Conservation (phyloP, 495 filamentous ascomycete species). For the Xylaria telfairii region DNA sequence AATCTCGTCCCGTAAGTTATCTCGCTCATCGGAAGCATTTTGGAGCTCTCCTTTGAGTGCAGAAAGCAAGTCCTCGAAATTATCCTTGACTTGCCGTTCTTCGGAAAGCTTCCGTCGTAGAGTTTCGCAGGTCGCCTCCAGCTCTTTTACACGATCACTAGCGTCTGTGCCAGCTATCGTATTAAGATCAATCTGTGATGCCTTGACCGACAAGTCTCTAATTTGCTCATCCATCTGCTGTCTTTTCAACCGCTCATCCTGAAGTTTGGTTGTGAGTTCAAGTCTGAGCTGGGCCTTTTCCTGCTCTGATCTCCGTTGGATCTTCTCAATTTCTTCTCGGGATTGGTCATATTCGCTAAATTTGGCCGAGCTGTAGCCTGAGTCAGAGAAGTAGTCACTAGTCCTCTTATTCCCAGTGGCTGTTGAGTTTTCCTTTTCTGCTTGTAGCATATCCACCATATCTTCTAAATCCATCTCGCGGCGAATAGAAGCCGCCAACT, state of each 20-base stretch:
- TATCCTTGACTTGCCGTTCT: constrained; percentile 87
- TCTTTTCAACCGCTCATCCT: constrained; percentile 79
- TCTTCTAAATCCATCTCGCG: constrained; percentile 98
- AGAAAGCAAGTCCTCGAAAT: constrained; percentile 87
- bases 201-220: constrained; percentile 76
- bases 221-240: constrained; percentile 81
- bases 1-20: constrained; percentile 87
- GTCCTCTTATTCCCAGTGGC: constrained; percentile 74
- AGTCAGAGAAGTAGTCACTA: constrained; percentile 98
- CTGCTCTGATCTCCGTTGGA: constrained; percentile 85
- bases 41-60: constrained; percentile 84
- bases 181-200: constrained; percentile 61
- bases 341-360: constrained; percentile 69
- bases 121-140: constrained; percentile 82
- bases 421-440: constrained; percentile 67
- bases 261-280: constrained; percentile 79
- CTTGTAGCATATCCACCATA: constrained; percentile 82
- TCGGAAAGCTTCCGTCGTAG: constrained; percentile 80
- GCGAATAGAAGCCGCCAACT: constrained; percentile 88
- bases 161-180: constrained; percentile 54
- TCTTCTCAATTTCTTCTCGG: constrained; percentile 81
- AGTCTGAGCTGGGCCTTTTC: constrained; percentile 87
- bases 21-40: constrained; percentile 83
- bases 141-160: constrained; percentile 67
- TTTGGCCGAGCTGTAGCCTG: constrained; percentile 83